Evolutionary conservation across 2,329 filamentous ascomycete genomes (phyloP), one percentile per base, ranked within the genome.

Genomic region (Teratosphaeriaceae sp.): DNA sequence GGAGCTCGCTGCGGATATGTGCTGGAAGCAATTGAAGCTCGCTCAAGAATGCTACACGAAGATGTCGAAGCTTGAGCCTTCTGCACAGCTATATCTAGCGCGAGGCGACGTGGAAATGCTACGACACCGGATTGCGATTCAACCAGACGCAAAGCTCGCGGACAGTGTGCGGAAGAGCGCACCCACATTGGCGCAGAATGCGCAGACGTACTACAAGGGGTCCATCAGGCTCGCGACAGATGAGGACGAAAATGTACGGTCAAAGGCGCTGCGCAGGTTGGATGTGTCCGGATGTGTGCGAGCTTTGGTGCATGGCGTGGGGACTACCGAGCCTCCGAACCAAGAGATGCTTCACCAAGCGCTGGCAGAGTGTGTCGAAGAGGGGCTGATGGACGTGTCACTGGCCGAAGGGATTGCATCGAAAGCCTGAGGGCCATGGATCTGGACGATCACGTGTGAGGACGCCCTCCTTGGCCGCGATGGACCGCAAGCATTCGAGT

Each of bases 131-230:
- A 58, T 80, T 21, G 72, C 73, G 5, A 54, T 49, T 11, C 44
- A 53, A 20, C 44, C 50, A 0, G 47, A 50, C n/a, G 40, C 45
- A 1, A 59, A 65, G 27, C 51, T 68, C 2, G 69, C 73, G 1
- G 67, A 71, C 38, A 53, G 60, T 3, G 52, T 68, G 3, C 56
- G 62, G 20, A 67, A 68, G 37, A 72, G 74, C 52, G 64, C 61
- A 3, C 51, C 61, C 5, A 72, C 68, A 2, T 60, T 80, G 11
- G 55, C 76, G 27, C 70, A 69, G 42, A 80, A 80, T 50, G 75
- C 77, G 1, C 70, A 73, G 47, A 76, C 71, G 4, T 80, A 76
- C 53, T 80, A 78, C 52, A 69, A 73, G 16, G 76, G 76, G 29
- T 75, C 74, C 5, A 47, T 52, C 19, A 53, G 53, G n/a, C 48